Conservation (phyloP, 305 asterid genomes). For the Fraxinus platypoda region DNA sequence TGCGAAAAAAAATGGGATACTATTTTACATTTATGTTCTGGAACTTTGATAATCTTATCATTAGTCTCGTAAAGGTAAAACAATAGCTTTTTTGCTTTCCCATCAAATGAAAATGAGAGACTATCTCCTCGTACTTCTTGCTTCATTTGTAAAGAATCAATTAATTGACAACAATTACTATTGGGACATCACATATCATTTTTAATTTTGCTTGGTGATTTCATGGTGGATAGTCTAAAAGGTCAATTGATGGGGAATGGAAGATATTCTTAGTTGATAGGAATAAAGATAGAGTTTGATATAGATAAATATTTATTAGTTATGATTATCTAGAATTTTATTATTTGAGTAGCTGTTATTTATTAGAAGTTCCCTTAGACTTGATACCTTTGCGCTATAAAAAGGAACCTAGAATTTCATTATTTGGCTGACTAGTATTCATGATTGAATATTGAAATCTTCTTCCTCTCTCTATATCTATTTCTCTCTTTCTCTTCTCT, state of each 20-base stretch:
- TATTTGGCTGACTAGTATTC: neutral
- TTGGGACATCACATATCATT: neutral
- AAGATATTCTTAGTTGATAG: neutral
- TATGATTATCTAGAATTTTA: neutral
- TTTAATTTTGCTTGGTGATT: neutral
- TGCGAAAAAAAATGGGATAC: neutral
- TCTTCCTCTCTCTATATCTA: neutral
- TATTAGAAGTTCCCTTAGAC: neutral
- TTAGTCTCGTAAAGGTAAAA: neutral
- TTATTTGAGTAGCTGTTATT: neutral
- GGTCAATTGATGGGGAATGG: neutral
- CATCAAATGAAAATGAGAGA: neutral
- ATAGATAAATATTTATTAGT: neutral
- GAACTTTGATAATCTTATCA: neutral
- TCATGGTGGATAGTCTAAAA: conserved; percentile 10
- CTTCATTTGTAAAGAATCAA: neutral
- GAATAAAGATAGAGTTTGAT: neutral
- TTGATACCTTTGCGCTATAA: neutral
- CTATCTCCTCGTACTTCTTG: neutral
- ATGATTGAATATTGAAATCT: neutral
- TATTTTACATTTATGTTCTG: neutral
- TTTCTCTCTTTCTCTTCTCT: neutral
- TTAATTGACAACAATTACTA: neutral
- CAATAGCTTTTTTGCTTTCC: neutral
- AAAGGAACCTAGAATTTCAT: neutral